Base-by-base conservation (phyloP, 176 grass and related monocot genomes). In the Stipa capillata region DNA sequence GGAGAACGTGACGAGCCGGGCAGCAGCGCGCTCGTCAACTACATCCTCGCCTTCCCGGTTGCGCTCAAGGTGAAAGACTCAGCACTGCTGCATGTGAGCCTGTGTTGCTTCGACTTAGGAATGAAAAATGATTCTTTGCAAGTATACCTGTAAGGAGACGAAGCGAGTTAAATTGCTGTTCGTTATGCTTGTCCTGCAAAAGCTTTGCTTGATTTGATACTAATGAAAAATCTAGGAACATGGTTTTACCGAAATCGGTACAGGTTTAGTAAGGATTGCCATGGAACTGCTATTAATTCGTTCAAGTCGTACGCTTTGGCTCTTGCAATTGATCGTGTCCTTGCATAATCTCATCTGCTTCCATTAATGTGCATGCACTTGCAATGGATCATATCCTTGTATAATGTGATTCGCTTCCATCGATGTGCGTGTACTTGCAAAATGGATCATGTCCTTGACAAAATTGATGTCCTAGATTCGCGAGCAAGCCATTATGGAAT, bases 21-120 rank as follows among this genome's bases (percentile, higher is more conserved):
- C 20, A 83, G 50, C 69, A 59, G 33, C 17, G 83, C 72, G 3
- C 68, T 98, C 55, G 11, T 98, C 76, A 89, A 87, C 66, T 98
- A 98, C 81, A 91, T 98, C 68, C 83, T 98, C 81, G 88, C 96
- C 12, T 95, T 98, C 87, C 90, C 92, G 0, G 59, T 95, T 10
- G 92, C 90, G 16, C 96, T 98, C 79, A 98, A 98, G 96, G 95
- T 97, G 49, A 68, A 34, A 20, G 6, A 56, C 51, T 5, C 50
- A 20, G 28, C 18, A n/a, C n/a, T n/a, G n/a, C n/a, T n/a, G n/a
- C n/a, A 8, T 71, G 25, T 6, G 1, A 21, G 4, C 5, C 9
- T 28, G 23, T 2, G 56, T 32, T 32, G 25, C 56, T 32, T 32
- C 12, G 4, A 29, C 14, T 15, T 14, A n/a, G n/a, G n/a, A n/a